Evolutionary conservation across 2,329 filamentous ascomycete species (phyloP).

Genomic region (Zalaria sp.): DNA sequence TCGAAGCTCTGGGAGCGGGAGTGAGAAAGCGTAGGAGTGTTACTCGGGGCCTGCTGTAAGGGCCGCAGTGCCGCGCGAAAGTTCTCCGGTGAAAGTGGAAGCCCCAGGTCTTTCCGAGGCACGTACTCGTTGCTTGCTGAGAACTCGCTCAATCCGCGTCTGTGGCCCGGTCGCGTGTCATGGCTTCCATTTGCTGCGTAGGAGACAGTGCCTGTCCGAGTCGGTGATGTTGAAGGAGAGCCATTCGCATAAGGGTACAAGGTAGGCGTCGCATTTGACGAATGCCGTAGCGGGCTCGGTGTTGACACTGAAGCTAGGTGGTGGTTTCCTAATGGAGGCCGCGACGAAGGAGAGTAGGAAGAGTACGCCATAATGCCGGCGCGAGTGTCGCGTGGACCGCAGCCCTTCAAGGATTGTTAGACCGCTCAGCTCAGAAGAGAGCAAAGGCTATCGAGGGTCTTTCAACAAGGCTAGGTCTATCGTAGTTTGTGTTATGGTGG

Average conservation of each 20-base stretch:
- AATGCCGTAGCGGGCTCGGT: slow-evolving; percentile 4
- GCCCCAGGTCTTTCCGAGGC: background rate
- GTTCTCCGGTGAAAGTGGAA: slow-evolving; percentile 4
- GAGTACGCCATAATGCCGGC: slow-evolving; percentile 3
- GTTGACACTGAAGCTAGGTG: slow-evolving; percentile 3
- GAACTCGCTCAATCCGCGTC: slow-evolving; percentile 4
- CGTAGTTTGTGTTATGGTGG: background rate
- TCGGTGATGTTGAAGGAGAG: background rate
- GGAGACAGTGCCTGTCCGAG: background rate
- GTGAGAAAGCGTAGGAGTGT: slow-evolving; percentile 3
- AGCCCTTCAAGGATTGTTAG: background rate
- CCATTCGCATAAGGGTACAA: background rate
- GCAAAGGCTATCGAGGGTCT: too few species aligned
- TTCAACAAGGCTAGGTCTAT: too few species aligned
- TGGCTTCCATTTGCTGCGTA: background rate
- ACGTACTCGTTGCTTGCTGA: background rate
- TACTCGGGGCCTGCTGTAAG: slow-evolving; percentile 7
- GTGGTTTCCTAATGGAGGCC: slow-evolving; percentile 4
- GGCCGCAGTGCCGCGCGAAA: slow-evolving; percentile 7
- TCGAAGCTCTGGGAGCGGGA: slow-evolving; percentile 5
- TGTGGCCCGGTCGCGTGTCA: background rate
- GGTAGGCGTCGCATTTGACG: slow-evolving; percentile 1
- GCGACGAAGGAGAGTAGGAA: slow-evolving; percentile 1
- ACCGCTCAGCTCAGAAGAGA: background rate
- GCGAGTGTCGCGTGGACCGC: background rate